These are phyloP conservation scores for Aspergillus ochraceoroseus DNA, from an alignment of 2,329 filamentous ascomycete species.

Conservation along the genomic window DNA sequence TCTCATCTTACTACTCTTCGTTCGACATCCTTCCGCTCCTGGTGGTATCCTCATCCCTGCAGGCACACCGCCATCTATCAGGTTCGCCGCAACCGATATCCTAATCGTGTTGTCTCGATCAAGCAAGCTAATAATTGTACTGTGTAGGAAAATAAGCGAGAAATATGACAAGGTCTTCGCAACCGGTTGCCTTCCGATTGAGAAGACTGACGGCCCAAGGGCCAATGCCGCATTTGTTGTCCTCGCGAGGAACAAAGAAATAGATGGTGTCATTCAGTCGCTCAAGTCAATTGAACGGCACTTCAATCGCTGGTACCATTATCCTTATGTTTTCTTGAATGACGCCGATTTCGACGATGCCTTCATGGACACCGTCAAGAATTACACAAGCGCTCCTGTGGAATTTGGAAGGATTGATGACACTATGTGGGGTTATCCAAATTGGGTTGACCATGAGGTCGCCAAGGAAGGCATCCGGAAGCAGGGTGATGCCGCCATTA, in stretches of 20 bases:
- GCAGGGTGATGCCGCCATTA: slow-evolving; percentile 94
- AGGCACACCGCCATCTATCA: slow-evolving; percentile 80
- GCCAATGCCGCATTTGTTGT: slow-evolving; percentile 96
- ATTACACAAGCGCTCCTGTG: slow-evolving; percentile 80
- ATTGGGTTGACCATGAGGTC: slow-evolving; percentile 91
- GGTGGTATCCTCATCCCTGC: slow-evolving; percentile 81
- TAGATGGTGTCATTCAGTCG: slow-evolving; percentile 93
- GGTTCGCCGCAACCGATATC: too few relatives aligned
- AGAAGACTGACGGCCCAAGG: slow-evolving; percentile 67
- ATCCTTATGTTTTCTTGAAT: slow-evolving; percentile 97
- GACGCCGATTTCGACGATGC: slow-evolving; percentile 94
- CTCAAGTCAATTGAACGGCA: slow-evolving; percentile 97
- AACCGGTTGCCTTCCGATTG: slow-evolving; percentile 72
- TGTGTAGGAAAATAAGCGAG: slow-evolving; percentile 82
- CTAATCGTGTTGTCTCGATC: too few relatives aligned
- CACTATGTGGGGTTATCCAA: slow-evolving; percentile 92
- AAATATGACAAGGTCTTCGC: slow-evolving; percentile 96
- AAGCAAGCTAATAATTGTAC: slow-evolving; percentile 20
- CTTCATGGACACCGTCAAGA: slow-evolving; percentile 81
- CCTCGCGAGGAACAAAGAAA: slow-evolving; percentile 88
- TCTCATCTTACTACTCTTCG: slow-evolving; percentile 82
- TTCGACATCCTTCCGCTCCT: slow-evolving; percentile 77
- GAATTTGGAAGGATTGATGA: slow-evolving; percentile 92
- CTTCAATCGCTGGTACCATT: slow-evolving; percentile 98
- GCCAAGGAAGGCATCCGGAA: slow-evolving; percentile 94